Percentiles rank a stretch among this genome's conserved stretches.
phyloP scores from a whole-genome alignment of 805 yeast species.

The Myxozyma melibiosi region DNA sequence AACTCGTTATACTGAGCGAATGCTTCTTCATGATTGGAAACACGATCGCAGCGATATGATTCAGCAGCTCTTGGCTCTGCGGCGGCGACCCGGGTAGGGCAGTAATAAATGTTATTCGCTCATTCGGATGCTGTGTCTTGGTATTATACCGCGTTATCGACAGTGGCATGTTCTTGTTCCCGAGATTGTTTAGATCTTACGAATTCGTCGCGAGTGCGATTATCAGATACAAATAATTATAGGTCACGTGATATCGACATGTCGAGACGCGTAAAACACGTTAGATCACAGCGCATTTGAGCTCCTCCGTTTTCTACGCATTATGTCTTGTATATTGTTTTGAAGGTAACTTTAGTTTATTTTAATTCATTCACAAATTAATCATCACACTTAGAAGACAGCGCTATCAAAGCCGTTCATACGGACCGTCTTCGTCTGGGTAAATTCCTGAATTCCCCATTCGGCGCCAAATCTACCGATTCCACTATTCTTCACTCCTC shows the following conservation, averaged over 20 bases:
- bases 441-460: constrained; percentile 75
- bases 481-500: constrained; percentile 78
- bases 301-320: too few species aligned
- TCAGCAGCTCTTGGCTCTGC: constrained; percentile 24
- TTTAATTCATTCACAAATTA: too few species aligned
- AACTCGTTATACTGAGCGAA: constrained; percentile 27
- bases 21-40: constrained; percentile 33
- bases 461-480: constrained; percentile 80
- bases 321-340: too few species aligned
- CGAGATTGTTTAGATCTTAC: too few species aligned
- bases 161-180: too few species aligned
- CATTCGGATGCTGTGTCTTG: constrained; percentile 27
- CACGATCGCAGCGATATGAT: constrained; percentile 35
- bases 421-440: constrained; percentile 59
- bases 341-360: too few species aligned
- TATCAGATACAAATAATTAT: too few species aligned
- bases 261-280: neutral
- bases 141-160: constrained; percentile 26
- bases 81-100: constrained; percentile 30
- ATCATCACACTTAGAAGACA: neutral
- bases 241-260: neutral
- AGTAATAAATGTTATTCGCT: constrained; percentile 30
- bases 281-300: too few species aligned
- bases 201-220: too few species aligned
- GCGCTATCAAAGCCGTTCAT: constrained; percentile 16